Base-by-base conservation (phyloP, 2,329 filamentous ascomycete species). In the Pseudogymnoascus sp. region DNA sequence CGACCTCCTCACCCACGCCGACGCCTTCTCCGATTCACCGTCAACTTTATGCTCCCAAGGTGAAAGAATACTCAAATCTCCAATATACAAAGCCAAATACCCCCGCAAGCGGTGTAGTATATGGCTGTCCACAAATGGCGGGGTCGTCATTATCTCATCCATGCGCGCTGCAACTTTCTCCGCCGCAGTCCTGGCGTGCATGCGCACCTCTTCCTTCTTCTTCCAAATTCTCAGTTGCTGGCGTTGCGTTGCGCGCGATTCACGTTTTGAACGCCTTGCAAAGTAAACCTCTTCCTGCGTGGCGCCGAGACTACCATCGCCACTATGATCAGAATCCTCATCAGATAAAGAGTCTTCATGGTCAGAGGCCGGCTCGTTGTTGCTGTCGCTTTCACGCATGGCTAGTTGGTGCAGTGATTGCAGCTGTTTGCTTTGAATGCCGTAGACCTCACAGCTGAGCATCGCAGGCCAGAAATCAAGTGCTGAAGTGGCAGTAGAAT, bases 391-490 rank as follows among this genome's bases (percentile, higher is more conserved):
- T 57, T 57, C 25, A 34, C 28, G 25, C 25, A 19, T 57, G 16
- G n/a, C 25, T 10, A 81, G 68, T 10, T 71, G 73, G 63, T 78
- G 73, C 39, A 83, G 71, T 10, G 76, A 81, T 61, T 73, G 72
- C 63, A 74, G 77, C 71, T 83, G 83, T 77, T 86, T 86, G 57
- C 84, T 80, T 71, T 90, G 84, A 1, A 87, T 79, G 66, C 89
- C 85, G 73, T 91, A 93, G 62, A 96, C 83, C 84, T 95, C 93
- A 54, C 92, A 83, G 60, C 86, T 86, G 69, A 93, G 87, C 77
- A 96, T 83, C 13, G 89, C 89, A 13, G 90, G 87, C 77, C 92
- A 93, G 73, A 97, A 96, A 66, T 91, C 86, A 39, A 90, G 73
- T 10, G 90, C 86, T 11, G 60, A 61, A 68, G 85, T 89, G 45